Conservation (phyloP, 2,329 filamentous ascomycete species). For the Pseudogymnoascus sp. region DNA sequence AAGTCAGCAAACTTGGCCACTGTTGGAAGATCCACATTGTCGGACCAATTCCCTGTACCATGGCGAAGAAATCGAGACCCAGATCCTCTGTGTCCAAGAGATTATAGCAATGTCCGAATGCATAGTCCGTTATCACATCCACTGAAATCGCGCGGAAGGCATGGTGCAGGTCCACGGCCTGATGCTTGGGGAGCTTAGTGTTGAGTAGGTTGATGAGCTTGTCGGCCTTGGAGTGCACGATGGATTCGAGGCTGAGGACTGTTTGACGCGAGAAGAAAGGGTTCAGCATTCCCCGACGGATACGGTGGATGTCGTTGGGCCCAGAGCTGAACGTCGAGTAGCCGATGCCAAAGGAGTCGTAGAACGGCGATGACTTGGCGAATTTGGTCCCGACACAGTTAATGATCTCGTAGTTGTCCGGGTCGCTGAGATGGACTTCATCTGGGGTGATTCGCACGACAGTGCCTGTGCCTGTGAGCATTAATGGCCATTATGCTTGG, state of each 20-base stretch:
- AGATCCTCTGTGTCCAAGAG: conserved; percentile 24
- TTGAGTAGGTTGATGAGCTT: conserved; percentile 18
- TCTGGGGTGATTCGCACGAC: conserved; percentile 26
- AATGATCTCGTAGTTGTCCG: conserved; percentile 23
- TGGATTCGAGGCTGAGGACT: conserved; percentile 24
- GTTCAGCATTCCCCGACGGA: conserved; percentile 19
- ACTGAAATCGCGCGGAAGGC: conserved; percentile 24
- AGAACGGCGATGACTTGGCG: conserved; percentile 19
- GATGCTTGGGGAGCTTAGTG: conserved; percentile 13
- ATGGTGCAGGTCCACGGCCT: conserved; percentile 24
- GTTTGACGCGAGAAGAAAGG: conserved; percentile 27
- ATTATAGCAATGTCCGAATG: conserved; percentile 26
- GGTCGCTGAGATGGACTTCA: conserved; percentile 25
- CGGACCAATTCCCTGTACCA: conserved; percentile 20
- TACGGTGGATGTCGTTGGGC: conserved; percentile 19
- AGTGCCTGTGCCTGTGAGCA: conserved; percentile 16
- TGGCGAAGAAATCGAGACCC: conserved; percentile 24
- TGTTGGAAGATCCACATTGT: conserved; percentile 22
- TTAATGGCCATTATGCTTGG: background rate
- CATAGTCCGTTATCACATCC: conserved; percentile 29
- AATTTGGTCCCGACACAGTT: conserved; percentile 18
- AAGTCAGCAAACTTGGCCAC: conserved; percentile 17
- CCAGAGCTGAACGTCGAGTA: conserved; percentile 16
- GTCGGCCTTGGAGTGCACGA: conserved; percentile 23
- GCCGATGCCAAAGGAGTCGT: conserved; percentile 15